A percentile compares a stretch with the other conserved stretches of the same genome.
These are phyloP conservation scores for Irpex lacteus DNA, from an alignment of 1,284 basidiomycete species.

Conservation along the genomic window DNA sequence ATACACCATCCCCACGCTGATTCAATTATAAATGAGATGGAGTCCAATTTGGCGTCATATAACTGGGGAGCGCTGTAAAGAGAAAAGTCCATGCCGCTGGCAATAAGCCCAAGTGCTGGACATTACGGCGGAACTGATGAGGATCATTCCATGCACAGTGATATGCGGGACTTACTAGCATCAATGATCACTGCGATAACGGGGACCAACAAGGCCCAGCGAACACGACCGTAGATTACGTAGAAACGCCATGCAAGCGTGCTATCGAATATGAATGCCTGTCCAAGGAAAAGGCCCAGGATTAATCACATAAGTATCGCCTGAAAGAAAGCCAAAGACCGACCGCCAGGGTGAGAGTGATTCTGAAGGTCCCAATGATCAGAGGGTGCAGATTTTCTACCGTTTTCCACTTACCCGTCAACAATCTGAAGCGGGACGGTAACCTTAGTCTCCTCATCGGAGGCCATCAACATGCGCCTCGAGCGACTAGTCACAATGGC, in stretches of 20 bases:
- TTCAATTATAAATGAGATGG: neutral
- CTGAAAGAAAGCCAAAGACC: neutral
- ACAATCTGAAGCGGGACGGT: too few relatives aligned
- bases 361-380: too few relatives aligned
- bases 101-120: neutral
- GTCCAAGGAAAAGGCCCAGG: neutral
- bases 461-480: too few relatives aligned
- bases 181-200: neutral
- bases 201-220: neutral
- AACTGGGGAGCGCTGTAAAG: neutral
- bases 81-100: neutral
- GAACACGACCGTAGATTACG: neutral
- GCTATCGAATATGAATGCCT: neutral
- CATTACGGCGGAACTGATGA: neutral
- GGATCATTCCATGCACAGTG: neutral
- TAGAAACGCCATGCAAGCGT: neutral
- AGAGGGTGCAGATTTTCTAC: too few relatives aligned
- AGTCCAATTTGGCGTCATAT: too few relatives aligned
- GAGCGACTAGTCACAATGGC: too few relatives aligned
- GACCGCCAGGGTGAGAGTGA: neutral
- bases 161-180: neutral
- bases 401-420: too few relatives aligned
- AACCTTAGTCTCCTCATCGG: too few relatives aligned
- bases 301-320: neutral
- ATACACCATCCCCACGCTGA: neutral